Evolutionary conservation across 768 basidiomycete species (phyloP).

Genomic region (Agaricus blazei): DNA sequence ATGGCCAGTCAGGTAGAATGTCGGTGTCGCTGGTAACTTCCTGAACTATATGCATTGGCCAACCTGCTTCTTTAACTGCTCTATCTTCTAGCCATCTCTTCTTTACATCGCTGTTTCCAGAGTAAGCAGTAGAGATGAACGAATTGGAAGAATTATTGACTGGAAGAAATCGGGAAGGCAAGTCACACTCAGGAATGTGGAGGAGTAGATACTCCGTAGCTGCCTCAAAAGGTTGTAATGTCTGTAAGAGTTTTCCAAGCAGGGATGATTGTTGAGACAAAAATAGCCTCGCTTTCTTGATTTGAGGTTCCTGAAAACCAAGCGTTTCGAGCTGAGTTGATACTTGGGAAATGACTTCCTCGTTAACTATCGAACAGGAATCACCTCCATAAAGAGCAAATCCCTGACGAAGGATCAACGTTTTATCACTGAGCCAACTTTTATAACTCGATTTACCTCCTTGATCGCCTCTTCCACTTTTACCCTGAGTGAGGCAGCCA

Average conservation of each 20-base stretch:
- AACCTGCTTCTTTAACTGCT: slow-evolving; percentile 79
- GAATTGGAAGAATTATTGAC: slow-evolving; percentile 60
- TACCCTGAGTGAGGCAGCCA: slow-evolving; percentile 73
- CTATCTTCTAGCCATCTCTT: slow-evolving; percentile 78
- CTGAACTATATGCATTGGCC: slow-evolving; percentile 67
- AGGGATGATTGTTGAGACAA: slow-evolving; percentile 53
- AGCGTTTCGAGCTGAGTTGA: slow-evolving; percentile 52
- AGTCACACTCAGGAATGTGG: slow-evolving; percentile 81
- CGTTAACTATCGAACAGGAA: slow-evolving; percentile 28
- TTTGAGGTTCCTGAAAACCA: slow-evolving; percentile 60
- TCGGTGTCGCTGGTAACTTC: slow-evolving; percentile 36
- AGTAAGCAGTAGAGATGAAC: slow-evolving; percentile 62
- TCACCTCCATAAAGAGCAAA: slow-evolving; percentile 38
- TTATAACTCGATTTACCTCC: slow-evolving; percentile 38
- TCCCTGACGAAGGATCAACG: slow-evolving; percentile 29
- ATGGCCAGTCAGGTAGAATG: slow-evolving; percentile 43
- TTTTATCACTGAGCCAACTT: slow-evolving; percentile 9
- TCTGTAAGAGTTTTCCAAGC: slow-evolving; percentile 54
- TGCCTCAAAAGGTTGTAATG: slow-evolving; percentile 64
- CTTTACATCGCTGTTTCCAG: slow-evolving; percentile 59
- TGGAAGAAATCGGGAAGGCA: slow-evolving; percentile 70
- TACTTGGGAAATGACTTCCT: slow-evolving; percentile 39
- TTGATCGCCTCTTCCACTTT: slow-evolving; percentile 78
- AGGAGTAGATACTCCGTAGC: slow-evolving; percentile 82
- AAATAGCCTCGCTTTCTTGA: slow-evolving; percentile 47